Evolutionary conservation across 352 stramenopile species (phyloP).

Genomic region (Aphanomyces euteiches): DNA sequence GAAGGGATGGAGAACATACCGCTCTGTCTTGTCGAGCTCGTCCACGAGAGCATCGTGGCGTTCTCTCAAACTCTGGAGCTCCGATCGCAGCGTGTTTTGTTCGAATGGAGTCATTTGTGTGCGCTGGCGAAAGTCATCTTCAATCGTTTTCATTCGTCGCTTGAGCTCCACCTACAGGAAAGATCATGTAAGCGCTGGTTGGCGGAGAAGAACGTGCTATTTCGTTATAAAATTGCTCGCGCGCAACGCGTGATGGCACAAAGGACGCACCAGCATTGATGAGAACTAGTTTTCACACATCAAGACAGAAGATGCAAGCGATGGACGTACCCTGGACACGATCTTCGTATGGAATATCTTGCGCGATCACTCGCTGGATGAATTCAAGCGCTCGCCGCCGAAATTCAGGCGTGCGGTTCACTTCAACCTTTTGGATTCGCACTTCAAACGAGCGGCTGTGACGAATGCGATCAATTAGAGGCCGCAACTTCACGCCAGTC

Average conservation of each 20-base stretch:
- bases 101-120: slow-evolving; percentile 73
- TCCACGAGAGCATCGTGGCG: slow-evolving; percentile 57
- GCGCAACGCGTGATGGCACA: slow-evolving; percentile 61
- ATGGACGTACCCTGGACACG: slow-evolving; percentile 50
- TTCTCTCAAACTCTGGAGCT: slow-evolving; percentile 45
- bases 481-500: slow-evolving; percentile 78
- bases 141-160: slow-evolving; percentile 27
- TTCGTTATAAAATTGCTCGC: slow-evolving; percentile 70
- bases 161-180: slow-evolving; percentile 13
- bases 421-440: slow-evolving; percentile 67
- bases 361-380: slow-evolving; percentile 45
- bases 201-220: slow-evolving; percentile 36
- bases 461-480: slow-evolving; percentile 68
- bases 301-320: neutral
- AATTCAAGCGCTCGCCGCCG: slow-evolving; percentile 56
- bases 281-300: neutral
- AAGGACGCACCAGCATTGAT: slow-evolving; percentile 62
- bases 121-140: slow-evolving; percentile 60
- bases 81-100: slow-evolving; percentile 56
- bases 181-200: neutral
- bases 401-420: slow-evolving; percentile 57
- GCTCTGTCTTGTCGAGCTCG: slow-evolving; percentile 56
- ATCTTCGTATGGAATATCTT: slow-evolving; percentile 73
- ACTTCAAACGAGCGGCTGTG: slow-evolving; percentile 55
- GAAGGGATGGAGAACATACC: slow-evolving; percentile 13